Percentiles rank a stretch among this genome's conserved stretches.
Evolutionary conservation across 2,329 filamentous ascomycete species (phyloP).

Genomic region (Colletotrichum sp.): DNA sequence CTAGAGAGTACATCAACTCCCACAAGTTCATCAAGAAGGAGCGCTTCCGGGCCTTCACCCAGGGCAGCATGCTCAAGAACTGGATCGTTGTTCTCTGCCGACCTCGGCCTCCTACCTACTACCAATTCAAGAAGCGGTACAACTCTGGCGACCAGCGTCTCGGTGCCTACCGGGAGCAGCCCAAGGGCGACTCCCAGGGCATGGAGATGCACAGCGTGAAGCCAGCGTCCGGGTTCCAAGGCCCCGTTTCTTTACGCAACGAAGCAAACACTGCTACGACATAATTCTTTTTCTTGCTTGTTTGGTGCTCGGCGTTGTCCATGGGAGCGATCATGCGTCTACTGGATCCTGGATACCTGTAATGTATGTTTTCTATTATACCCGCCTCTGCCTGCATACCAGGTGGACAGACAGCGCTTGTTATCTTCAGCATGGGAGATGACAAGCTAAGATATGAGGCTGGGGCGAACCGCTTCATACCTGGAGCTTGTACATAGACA

Average conservation of each 20-base stretch:
- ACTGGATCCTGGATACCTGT: constrained; percentile 22
- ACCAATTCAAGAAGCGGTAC: constrained; percentile 82
- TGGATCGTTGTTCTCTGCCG: constrained; percentile 82
- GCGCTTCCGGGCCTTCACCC: constrained; percentile 88
- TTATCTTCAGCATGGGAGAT: not conserved
- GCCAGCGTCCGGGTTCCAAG: constrained; percentile 55
- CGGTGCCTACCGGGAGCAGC: constrained; percentile 49
- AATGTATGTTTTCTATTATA: constrained; percentile 24
- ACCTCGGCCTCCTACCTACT: constrained; percentile 85
- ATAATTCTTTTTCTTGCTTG: not conserved
- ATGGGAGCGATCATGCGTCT: constrained; percentile 13
- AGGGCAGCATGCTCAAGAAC: constrained; percentile 77
- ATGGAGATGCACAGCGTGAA: constrained; percentile 78
- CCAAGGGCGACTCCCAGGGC: constrained; percentile 54
- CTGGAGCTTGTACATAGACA: constrained; percentile 8
- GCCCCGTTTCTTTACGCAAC: constrained; percentile 52
- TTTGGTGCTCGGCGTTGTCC: constrained; percentile 4
- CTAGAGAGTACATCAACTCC: constrained; percentile 92
- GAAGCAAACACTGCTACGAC: constrained; percentile 24
- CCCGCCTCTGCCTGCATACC: not conserved
- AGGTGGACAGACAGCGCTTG: not conserved
- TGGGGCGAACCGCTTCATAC: not conserved
- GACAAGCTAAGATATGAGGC: not conserved
- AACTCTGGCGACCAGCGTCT: constrained; percentile 85
- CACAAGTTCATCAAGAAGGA: constrained; percentile 95